Evolutionary conservation across 805 yeast species (phyloP), one percentile per base, ranked within the genome.

Genomic region (Candida glaebosa): DNA sequence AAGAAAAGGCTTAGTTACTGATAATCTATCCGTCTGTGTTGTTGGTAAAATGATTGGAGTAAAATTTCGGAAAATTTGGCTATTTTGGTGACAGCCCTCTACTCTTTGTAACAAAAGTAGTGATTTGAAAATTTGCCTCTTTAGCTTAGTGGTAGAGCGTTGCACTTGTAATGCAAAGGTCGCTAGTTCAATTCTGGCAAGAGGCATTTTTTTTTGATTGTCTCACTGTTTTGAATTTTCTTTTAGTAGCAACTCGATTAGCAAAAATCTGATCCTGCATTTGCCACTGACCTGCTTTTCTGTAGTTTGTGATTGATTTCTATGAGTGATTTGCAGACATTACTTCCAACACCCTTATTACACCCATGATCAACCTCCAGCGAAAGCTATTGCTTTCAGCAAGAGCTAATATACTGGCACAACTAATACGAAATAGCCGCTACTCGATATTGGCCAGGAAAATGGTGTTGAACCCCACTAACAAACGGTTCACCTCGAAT

Each of bases 101-200:
- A n/a, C n/a, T n/a, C n/a, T n/a, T n/a, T n/a, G n/a, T n/a, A n/a
- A n/a, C n/a, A n/a, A n/a, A n/a, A n/a, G n/a, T n/a, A n/a, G n/a
- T n/a, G n/a, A n/a, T n/a, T n/a, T n/a, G n/a, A n/a, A 41, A 33
- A 14, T 42, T 39, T 38, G 96, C 96, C 96, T 77, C 81, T 79
- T 87, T 87, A 87, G 96, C 96, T 87, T 86, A 87, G 96, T 85
- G 96, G 96, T 87, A 87, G 93, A 87, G 95, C 95, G 95, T 85
- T 84, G 96, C 96, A 87, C 96, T 87, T 87, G 96, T 87, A 87
- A 85, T 85, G 95, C 93, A 83, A 84, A 84, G 91, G 89, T 84
- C 91, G 88, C 87, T 82, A 83, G 89, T 82, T 82, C 88, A 81
- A 82, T 80, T 81, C 88, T 81, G 87, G 84, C 85, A 82, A 76